Evolutionary conservation across 331 rosid genomes (phyloP).

Genomic region (Cydonia oblonga): DNA sequence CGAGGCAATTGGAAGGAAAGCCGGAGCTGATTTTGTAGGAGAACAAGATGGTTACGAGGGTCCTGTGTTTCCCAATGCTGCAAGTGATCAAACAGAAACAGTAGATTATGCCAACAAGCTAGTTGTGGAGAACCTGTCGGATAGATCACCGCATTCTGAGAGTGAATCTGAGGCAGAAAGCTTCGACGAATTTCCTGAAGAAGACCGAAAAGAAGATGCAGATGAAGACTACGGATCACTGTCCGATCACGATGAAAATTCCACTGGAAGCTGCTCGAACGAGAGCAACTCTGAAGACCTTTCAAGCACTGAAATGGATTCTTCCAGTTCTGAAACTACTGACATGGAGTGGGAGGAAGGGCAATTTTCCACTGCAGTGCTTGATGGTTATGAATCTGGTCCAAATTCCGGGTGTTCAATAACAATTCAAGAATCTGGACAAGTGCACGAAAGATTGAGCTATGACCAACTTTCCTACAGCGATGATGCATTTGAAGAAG

Average conservation of each 20-base stretch:
- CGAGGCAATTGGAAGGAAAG: neutral
- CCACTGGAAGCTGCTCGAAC: conserved; percentile 18
- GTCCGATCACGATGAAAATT: conserved; percentile 26
- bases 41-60: neutral
- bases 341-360: conserved; percentile 40
- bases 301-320: conserved; percentile 16
- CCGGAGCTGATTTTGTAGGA: neutral
- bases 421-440: conserved; percentile 17
- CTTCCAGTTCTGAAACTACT: conserved; percentile 17
- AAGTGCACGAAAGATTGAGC: neutral
- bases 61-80: conserved; percentile 6
- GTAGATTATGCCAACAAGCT: conserved; percentile 10
- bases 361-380: conserved; percentile 4
- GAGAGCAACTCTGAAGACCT: conserved; percentile 7
- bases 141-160: conserved; percentile 22
- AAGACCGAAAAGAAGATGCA: conserved; percentile 8
- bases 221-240: conserved; percentile 10
- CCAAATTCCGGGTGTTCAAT: conserved; percentile 15
- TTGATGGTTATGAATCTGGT: conserved; percentile 18
- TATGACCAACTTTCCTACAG: conserved; percentile 23
- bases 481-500: conserved; percentile 26
- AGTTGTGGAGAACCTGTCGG: conserved; percentile 14
- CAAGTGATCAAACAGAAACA: conserved; percentile 5
- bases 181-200: conserved; percentile 3
- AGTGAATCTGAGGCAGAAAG: conserved; percentile 22